phyloP scores from a whole-genome alignment of 2,329 filamentous ascomycete genomes.

The Clarireedia hainanense region DNA sequence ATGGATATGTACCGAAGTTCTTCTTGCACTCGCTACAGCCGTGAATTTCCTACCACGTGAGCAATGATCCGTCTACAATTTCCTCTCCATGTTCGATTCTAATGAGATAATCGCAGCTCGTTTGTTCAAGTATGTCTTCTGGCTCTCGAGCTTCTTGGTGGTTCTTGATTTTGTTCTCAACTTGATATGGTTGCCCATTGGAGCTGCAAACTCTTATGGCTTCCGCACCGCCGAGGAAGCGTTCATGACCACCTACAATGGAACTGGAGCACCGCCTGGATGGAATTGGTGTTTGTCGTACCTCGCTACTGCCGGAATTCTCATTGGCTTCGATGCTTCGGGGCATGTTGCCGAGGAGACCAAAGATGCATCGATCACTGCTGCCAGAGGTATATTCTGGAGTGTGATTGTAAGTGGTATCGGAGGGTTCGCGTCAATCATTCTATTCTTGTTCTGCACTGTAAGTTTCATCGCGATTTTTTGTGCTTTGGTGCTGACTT shows the following conservation, averaged over 20 bases:
- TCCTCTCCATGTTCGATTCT: background rate
- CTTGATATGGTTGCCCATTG: conserved; percentile 14
- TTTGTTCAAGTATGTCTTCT: conserved; percentile 11
- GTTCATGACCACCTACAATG: conserved; percentile 15
- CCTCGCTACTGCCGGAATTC: conserved; percentile 11
- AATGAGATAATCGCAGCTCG: background rate
- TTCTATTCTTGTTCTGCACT: conserved; percentile 14
- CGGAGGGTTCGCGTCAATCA: conserved; percentile 11
- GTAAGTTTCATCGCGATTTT: background rate
- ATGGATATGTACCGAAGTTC: conserved; percentile 12
- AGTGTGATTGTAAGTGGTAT: conserved; percentile 10
- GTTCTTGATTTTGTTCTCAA: conserved; percentile 13
- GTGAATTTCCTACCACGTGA: conserved; percentile 14
- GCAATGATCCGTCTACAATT: background rate
- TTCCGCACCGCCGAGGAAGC: conserved; percentile 12
- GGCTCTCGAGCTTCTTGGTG: conserved; percentile 12
- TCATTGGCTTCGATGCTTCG: conserved; percentile 13
- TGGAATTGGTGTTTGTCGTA: conserved; percentile 15
- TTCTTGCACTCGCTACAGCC: conserved; percentile 11
- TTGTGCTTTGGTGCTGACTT: background rate
- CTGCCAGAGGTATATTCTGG: conserved; percentile 15
- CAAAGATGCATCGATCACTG: conserved; percentile 9
- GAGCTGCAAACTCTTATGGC: conserved; percentile 10
- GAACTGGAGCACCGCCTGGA: conserved; percentile 8
- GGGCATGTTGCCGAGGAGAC: conserved; percentile 15